phyloP scores from a whole-genome alignment of 805 yeast genomes.

The Scheffersomyces spartinae region DNA sequence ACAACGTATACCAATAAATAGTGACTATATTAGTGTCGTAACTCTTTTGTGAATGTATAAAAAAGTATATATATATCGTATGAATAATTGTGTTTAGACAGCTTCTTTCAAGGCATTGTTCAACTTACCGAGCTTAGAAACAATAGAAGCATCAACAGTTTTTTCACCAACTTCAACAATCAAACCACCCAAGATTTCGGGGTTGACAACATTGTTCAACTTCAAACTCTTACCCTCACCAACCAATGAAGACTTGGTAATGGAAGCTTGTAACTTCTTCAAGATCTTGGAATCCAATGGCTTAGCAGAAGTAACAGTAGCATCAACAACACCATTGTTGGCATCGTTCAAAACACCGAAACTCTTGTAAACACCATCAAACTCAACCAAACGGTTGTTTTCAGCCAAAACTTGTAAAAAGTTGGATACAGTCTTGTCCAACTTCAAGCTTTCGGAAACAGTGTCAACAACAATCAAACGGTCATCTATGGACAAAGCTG shows the following conservation, averaged over 20 bases:
- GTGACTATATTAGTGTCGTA: too few species aligned
- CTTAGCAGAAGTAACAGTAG: slow-evolving; percentile 79
- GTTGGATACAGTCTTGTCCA: slow-evolving; percentile 68
- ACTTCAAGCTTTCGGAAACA: slow-evolving; percentile 34
- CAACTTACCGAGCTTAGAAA: slow-evolving; percentile 75
- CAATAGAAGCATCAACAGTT: slow-evolving; percentile 87
- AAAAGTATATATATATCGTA: too few species aligned
- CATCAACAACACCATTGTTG: slow-evolving; percentile 84
- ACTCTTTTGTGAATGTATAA: too few species aligned
- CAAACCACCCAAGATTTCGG: slow-evolving; percentile 91
- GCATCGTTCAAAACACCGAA: slow-evolving; percentile 77
- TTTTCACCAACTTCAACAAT: slow-evolving; percentile 93
- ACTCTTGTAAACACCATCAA: slow-evolving; percentile 54
- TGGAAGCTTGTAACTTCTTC: slow-evolving; percentile 66
- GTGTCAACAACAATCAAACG: slow-evolving; percentile 60
- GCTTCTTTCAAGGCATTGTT: slow-evolving; percentile 84
- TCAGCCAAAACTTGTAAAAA: slow-evolving; percentile 80
- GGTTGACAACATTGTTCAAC: slow-evolving; percentile 72
- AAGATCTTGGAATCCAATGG: slow-evolving; percentile 75
- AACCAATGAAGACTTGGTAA: slow-evolving; percentile 67
- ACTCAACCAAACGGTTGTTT: slow-evolving; percentile 80
- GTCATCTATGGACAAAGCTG: slow-evolving; percentile 69
- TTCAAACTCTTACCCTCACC: slow-evolving; percentile 80
- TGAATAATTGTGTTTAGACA: too few species aligned
- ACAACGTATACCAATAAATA: too few species aligned